Conservation (phyloP, 2,329 filamentous ascomycete species). For the Sporothrix pallida region DNA sequence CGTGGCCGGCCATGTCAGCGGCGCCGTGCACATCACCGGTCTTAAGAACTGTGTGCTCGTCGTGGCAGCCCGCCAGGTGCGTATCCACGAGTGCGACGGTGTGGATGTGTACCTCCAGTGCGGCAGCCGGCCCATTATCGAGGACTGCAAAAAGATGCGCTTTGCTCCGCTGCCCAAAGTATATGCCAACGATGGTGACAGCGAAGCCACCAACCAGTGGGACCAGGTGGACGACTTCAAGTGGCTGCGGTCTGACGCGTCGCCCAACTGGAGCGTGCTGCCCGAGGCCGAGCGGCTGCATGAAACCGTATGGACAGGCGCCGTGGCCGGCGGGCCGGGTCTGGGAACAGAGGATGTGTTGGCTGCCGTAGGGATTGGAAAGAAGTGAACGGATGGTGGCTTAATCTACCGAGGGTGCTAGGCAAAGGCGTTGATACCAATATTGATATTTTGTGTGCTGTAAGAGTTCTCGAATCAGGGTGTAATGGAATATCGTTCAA, state of each 20-base stretch:
- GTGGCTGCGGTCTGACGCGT: slow-evolving; percentile 85
- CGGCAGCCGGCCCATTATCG: slow-evolving; percentile 87
- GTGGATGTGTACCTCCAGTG: slow-evolving; percentile 86
- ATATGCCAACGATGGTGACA: slow-evolving; percentile 40
- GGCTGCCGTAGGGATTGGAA: slow-evolving; percentile 53
- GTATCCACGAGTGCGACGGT: slow-evolving; percentile 85
- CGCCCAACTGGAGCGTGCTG: slow-evolving; percentile 84
- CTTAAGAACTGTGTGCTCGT: slow-evolving; percentile 76
- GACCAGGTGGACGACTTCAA: slow-evolving; percentile 96
- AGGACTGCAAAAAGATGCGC: slow-evolving; percentile 78
- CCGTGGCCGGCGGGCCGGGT: slow-evolving; percentile 68
- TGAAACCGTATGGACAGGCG: slow-evolving; percentile 70
- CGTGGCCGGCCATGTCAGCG: slow-evolving; percentile 77
- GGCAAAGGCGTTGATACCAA: not conserved
- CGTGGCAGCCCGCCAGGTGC: slow-evolving; percentile 81
- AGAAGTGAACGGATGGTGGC: not conserved
- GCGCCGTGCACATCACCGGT: slow-evolving; percentile 81
- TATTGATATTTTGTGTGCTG: not conserved
- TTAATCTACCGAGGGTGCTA: not conserved
- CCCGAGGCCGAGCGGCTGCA: slow-evolving; percentile 63
- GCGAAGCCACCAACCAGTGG: slow-evolving; percentile 70
- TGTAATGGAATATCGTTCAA: not conserved
- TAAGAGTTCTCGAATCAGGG: not conserved
- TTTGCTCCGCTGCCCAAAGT: slow-evolving; percentile 72
- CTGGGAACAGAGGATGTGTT: slow-evolving; percentile 70